Base-by-base conservation (phyloP, 345 rosid genomes). In the Aquilaria malaccensis region DNA sequence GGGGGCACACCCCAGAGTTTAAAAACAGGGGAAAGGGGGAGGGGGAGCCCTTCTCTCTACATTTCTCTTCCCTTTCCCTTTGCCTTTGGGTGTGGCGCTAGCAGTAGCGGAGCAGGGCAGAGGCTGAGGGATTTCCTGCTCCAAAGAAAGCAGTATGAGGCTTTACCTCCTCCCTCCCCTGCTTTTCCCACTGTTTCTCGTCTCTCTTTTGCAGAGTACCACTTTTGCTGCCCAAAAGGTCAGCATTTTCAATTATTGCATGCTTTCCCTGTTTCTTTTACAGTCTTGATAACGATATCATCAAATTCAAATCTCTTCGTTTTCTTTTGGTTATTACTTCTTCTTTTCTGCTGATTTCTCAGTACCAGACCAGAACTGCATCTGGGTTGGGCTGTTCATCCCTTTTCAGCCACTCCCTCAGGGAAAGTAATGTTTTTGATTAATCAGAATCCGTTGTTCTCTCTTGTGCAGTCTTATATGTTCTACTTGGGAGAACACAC, bases 201-300 rank as follows among this genome's bases (percentile, higher is more conserved):
- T 80, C 59, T 67, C 64, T 71, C 71, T 72, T 55, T 59, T 67
- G 13, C 70, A 59, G 41, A 48, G 69, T 33, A 74, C 69, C 32
- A 31, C 79, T 63, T 72, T 67, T 76, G 76, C 85, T 52, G 13
- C 41, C 5, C 50, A 58, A 72, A 80, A 81, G 83, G 86, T 70
- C 60, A 67, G 70, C 58, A 58, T 33, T 33, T 15, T 52, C 43
- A 22, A 13, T 29, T 31, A 12, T 48, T 3, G 2, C 2, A 46
- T 55, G 52, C 52, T 53, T 49, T 10, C 7, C 53, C 22, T 33
- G 3, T 52, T 48, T 9, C 6, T 59, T 33, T 31, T 7, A 6
- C 6, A 33, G 2, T 46, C 43, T 45, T 52, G 1, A 63, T 6
- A 57, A 37, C 15, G 29, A 22, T 22, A 22, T 22, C 22, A 22